Percentiles rank a stretch among this genome's conserved stretches.
These are phyloP conservation scores for Aspergillus leporis DNA, from an alignment of 495 filamentous ascomycete species.

Conservation along the genomic window DNA sequence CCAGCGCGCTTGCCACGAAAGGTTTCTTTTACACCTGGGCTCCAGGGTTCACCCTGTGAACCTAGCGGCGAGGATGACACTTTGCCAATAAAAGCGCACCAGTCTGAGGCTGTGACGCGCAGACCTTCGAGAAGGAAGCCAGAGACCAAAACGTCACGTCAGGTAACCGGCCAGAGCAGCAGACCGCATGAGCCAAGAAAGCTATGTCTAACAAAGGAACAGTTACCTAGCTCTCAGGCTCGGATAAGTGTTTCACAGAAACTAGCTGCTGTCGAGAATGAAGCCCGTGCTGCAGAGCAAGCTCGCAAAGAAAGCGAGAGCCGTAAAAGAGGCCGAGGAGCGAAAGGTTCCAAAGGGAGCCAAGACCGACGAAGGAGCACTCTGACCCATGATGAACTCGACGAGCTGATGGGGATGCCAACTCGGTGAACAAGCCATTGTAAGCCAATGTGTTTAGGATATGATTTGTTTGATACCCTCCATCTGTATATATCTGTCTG, in stretches of 20 bases:
- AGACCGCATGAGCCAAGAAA: constrained; percentile 7
- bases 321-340: constrained; percentile 44
- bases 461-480: constrained; percentile 16
- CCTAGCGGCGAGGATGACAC: constrained; percentile 33
- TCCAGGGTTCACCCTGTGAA: constrained; percentile 38
- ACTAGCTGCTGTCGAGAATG: constrained; percentile 46
- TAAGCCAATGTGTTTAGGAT: constrained; percentile 13
- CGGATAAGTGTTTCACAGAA: constrained; percentile 44
- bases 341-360: constrained; percentile 41
- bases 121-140: constrained; percentile 34
- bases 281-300: constrained; percentile 43
- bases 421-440: constrained; percentile 19
- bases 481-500: constrained; percentile 12
- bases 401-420: constrained; percentile 56
- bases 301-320: constrained; percentile 44
- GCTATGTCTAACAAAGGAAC: constrained; percentile 12
- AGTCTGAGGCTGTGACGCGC: constrained; percentile 37
- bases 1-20: constrained; percentile 40
- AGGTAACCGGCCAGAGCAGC: constrained; percentile 30
- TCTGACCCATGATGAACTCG: constrained; percentile 69
- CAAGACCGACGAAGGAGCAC: constrained; percentile 64
- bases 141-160: constrained; percentile 31
- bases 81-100: constrained; percentile 39
- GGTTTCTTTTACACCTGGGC: constrained; percentile 44
- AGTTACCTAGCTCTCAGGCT: constrained; percentile 21